These are phyloP conservation scores for Carallia brachiata DNA, from an alignment of 345 rosid genomes.

Conservation along the genomic window DNA sequence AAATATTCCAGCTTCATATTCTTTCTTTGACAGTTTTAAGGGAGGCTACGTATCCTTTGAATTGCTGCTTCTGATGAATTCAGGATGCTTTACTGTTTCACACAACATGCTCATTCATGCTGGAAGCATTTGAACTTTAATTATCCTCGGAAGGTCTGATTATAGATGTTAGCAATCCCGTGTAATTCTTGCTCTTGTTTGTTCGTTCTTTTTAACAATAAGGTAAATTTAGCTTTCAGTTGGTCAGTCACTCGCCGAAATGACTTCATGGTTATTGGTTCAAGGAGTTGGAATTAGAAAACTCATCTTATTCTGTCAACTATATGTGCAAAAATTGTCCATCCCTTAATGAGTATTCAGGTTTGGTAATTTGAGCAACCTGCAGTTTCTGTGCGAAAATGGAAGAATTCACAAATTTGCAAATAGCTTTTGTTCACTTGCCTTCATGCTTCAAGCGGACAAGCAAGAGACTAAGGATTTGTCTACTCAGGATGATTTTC, in stretches of 20 bases:
- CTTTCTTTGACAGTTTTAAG: slow-evolving; percentile 67
- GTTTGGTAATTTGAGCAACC: slow-evolving; percentile 60
- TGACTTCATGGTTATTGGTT: slow-evolving; percentile 1
- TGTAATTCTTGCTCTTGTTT: not conserved
- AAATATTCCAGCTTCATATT: slow-evolving; percentile 54
- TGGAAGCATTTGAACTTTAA: not conserved
- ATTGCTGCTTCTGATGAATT: slow-evolving; percentile 4
- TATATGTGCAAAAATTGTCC: slow-evolving; percentile 13
- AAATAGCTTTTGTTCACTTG: slow-evolving; percentile 69
- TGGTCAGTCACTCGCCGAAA: too few species aligned
- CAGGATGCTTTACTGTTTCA: slow-evolving; percentile 4
- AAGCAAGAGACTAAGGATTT: slow-evolving; percentile 36
- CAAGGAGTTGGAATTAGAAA: not conserved
- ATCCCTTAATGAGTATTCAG: slow-evolving; percentile 55
- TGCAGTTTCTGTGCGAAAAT: slow-evolving; percentile 71
- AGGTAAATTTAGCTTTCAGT: too few species aligned
- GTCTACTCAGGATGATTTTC: slow-evolving; percentile 26
- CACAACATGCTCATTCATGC: not conserved
- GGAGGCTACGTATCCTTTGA: slow-evolving; percentile 75
- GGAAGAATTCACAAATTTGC: slow-evolving; percentile 77
- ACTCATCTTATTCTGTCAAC: not conserved
- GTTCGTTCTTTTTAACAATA: too few species aligned
- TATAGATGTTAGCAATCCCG: not conserved
- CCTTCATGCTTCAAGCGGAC: slow-evolving; percentile 59
- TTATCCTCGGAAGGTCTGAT: too few species aligned